Evolutionary conservation across 352 stramenopile genomes (phyloP).

Genomic region (Pythium aphanidermatum): DNA sequence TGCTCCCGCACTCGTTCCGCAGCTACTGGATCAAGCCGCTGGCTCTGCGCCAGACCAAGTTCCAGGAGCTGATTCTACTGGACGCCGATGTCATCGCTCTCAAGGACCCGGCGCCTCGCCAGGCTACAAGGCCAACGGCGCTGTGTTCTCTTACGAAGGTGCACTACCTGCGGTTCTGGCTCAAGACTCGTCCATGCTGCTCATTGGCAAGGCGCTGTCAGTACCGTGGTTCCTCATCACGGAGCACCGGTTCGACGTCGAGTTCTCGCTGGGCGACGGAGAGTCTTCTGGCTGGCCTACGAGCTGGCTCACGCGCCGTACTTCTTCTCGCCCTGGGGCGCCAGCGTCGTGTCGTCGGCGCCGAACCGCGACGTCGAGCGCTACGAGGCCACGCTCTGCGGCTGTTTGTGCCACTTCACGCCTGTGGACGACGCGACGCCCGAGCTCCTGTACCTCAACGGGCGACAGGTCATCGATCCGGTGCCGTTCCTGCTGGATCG

Average conservation of each 20-base stretch:
- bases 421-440: slow-evolving; percentile 18
- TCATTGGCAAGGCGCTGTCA: slow-evolving; percentile 33
- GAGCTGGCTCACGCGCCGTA: slow-evolving; percentile 53
- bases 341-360: slow-evolving; percentile 41
- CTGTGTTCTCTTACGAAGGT: slow-evolving; percentile 60
- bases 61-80: slow-evolving; percentile 27
- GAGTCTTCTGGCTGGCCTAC: slow-evolving; percentile 75
- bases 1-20: slow-evolving; percentile 22
- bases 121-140: slow-evolving; percentile 39
- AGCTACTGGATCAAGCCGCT: slow-evolving; percentile 34
- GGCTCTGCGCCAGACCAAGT: slow-evolving; percentile 23
- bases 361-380: slow-evolving; percentile 48
- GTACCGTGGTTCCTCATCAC: slow-evolving; percentile 70
- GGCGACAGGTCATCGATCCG: slow-evolving; percentile 42
- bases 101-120: slow-evolving; percentile 34
- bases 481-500: slow-evolving; percentile 36
- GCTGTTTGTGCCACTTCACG: slow-evolving; percentile 54
- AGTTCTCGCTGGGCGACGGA: slow-evolving; percentile 70
- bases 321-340: slow-evolving; percentile 64
- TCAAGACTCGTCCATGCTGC: slow-evolving; percentile 54
- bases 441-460: slow-evolving; percentile 56
- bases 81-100: slow-evolving; percentile 50
- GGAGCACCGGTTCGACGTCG: slow-evolving; percentile 48
- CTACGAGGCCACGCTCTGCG: slow-evolving; percentile 55
- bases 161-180: slow-evolving; percentile 39